phyloP scores from a whole-genome alignment of 208 protist genomes.

The Acanthamoeba royreba region DNA sequence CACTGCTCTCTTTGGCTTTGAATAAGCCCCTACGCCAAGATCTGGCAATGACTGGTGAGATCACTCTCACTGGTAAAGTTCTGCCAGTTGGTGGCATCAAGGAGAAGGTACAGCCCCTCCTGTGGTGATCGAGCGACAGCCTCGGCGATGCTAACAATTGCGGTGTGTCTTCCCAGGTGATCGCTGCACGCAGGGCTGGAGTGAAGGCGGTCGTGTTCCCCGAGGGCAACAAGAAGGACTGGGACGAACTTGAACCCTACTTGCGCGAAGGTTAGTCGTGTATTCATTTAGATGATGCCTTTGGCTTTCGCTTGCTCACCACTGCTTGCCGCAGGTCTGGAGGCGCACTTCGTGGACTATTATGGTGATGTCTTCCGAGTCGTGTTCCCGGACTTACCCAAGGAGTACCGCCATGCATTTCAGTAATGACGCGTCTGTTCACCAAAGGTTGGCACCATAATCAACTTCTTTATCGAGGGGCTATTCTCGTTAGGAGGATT shows the following conservation, averaged over 20 bases:
- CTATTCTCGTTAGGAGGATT: background rate
- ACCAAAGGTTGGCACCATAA: background rate
- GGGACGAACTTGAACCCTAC: conserved; percentile 81
- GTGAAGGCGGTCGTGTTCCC: conserved; percentile 80
- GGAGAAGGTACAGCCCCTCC: conserved; percentile 75
- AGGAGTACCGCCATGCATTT: background rate
- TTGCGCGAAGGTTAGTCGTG: too few relatives aligned
- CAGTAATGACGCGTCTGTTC: background rate
- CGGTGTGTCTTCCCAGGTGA: background rate
- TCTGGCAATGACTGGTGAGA: conserved; percentile 88
- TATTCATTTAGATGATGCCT: too few relatives aligned
- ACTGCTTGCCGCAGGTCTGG: too few relatives aligned
- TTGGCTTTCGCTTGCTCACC: too few relatives aligned
- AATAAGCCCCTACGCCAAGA: conserved; percentile 62
- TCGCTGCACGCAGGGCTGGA: conserved; percentile 72
- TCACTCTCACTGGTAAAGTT: conserved; percentile 81
- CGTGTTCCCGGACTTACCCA: background rate
- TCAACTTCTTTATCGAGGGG: background rate
- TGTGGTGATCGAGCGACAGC: conserved; percentile 49
- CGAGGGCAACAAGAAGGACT: conserved; percentile 81
- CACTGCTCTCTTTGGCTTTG: conserved; percentile 82
- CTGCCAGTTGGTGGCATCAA: conserved; percentile 84
- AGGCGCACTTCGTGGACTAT: conserved; percentile 14
- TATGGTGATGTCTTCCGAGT: conserved; percentile 22
- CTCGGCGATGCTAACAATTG: background rate